Percentiles rank a stretch among this genome's conserved stretches.
Evolutionary conservation across 306 rosid species (phyloP).

Genomic region (Purshia tridentata): DNA sequence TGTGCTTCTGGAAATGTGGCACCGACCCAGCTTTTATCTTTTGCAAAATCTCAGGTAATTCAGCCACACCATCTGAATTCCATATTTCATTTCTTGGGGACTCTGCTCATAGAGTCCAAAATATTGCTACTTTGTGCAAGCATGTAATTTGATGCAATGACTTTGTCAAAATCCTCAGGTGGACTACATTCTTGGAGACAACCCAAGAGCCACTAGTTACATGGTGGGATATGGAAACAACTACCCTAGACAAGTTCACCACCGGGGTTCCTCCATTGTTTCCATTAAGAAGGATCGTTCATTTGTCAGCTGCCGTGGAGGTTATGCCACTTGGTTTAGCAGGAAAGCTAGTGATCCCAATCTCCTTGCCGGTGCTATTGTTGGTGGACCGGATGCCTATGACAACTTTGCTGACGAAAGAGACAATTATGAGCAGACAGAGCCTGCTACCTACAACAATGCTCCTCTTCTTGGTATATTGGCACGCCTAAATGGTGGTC

Average conservation of each 20-base stretch:
- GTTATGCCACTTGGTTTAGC: conserved; percentile 88
- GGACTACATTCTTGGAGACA: conserved; percentile 94
- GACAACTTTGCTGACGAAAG: conserved; percentile 96
- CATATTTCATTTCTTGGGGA: no score
- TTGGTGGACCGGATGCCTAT: conserved; percentile 98
- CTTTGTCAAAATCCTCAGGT: conserved; percentile 46
- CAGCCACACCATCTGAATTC: background rate
- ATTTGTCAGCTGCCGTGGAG: conserved; percentile 85
- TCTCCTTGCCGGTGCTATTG: conserved; percentile 79
- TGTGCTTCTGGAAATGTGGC: conserved; percentile 66
- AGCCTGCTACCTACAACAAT: conserved; percentile 98
- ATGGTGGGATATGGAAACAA: conserved; percentile 94
- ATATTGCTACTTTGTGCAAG: background rate
- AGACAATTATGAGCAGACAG: conserved; percentile 93
- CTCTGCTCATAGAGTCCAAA: background rate
- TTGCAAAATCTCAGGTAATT: conserved; percentile 79
- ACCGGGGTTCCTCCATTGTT: conserved; percentile 91
- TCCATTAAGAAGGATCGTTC: conserved; percentile 70
- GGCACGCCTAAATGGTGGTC: conserved; percentile 73
- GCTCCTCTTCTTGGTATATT: conserved; percentile 91
- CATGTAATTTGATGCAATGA: background rate
- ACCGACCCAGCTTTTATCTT: conserved; percentile 63
- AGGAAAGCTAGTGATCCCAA: conserved; percentile 80
- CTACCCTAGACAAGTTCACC: conserved; percentile 85
- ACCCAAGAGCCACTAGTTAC: conserved; percentile 93